phyloP scores from a whole-genome alignment of 73 alveolate genomes.

The Blepharisma stoltei region DNA sequence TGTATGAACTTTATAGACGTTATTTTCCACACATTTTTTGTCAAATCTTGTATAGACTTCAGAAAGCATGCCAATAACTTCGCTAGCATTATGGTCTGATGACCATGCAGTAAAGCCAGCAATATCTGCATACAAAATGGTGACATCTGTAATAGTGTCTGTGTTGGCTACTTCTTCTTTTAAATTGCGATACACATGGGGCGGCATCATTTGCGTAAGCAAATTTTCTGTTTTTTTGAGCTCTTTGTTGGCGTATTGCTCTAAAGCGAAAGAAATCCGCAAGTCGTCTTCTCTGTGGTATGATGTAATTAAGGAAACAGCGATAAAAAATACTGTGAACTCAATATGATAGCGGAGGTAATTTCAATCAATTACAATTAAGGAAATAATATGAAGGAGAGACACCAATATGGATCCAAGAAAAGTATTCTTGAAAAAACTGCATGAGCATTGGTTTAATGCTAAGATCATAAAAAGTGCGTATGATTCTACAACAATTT shows the following conservation, averaged over 20 bases:
- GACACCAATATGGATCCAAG: not conserved
- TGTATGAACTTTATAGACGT: slow-evolving; percentile 96
- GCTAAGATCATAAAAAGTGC: not conserved
- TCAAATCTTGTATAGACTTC: slow-evolving; percentile 89
- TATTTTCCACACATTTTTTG: slow-evolving; percentile 80
- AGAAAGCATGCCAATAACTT: slow-evolving; percentile 82
- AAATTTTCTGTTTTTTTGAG: slow-evolving; percentile 39
- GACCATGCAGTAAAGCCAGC: slow-evolving; percentile 74
- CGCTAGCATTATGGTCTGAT: slow-evolving; percentile 74
- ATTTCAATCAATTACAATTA: not conserved
- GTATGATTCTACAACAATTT: not conserved
- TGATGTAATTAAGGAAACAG: not conserved
- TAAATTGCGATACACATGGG: slow-evolving; percentile 43
- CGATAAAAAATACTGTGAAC: not conserved
- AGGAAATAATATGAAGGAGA: not conserved
- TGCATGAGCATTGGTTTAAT: not conserved
- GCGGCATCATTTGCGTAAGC: slow-evolving; percentile 53
- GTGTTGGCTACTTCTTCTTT: slow-evolving; percentile 50
- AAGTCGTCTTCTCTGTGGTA: not conserved
- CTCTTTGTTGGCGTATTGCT: slow-evolving; percentile 28
- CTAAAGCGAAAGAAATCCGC: not conserved
- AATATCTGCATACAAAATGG: slow-evolving; percentile 91
- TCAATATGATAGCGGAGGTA: not conserved
- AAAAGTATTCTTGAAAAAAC: not conserved
- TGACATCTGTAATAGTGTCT: slow-evolving; percentile 80